Base-by-base conservation (phyloP, 352 stramenopile genomes). In the Globisporangium parvum region DNA sequence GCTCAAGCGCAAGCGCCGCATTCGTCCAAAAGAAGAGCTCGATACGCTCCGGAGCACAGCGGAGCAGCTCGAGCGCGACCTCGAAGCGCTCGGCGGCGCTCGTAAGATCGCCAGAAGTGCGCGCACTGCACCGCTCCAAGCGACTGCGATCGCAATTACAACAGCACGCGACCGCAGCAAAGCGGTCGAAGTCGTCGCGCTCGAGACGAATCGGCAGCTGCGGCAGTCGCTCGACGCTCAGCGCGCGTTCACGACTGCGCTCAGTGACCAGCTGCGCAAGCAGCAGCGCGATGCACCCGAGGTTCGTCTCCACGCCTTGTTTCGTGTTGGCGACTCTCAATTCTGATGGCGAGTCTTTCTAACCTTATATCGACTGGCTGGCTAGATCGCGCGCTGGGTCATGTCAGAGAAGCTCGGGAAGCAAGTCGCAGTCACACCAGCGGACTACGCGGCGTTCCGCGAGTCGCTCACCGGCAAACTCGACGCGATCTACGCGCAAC, bases 1-100 rank as follows among this genome's bases (percentile, higher is more conserved):
- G 23, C 28, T 39, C 21, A 47, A 47, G 53, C 53, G 31, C 28
- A 59, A 59, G 53, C 53, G 53, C 2, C 48, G 47, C 12, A 35
- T 59, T 33, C 53, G 53, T 14, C 23, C 41, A 14, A 59, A 59
- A 15, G 53, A 59, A 31, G 53, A 59, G 45, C 49, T 59, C 26
- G 42, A 50, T 14, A 51, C 53, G 28, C 21, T 59, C 14, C 53
- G 53, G 6, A 28, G 24, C 28, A 55, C 47, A 28, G 47, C 55
- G 2, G 47, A 31, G 26, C 40, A 14, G 6, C 24, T 61, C 18
- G n/a, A 49, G 55, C 47, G 39, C n/a, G 14, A 55, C 6, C 47
- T 61, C 33, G 28, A 46, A 54, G 40, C 31, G 31, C 31, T 37
- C 31, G 31, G 31, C 12, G 31, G 31, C 31, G 10, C 31, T 5